Conservation (phyloP, 2,329 filamentous ascomycete genomes). For the Raffaelea ambrosiae region DNA sequence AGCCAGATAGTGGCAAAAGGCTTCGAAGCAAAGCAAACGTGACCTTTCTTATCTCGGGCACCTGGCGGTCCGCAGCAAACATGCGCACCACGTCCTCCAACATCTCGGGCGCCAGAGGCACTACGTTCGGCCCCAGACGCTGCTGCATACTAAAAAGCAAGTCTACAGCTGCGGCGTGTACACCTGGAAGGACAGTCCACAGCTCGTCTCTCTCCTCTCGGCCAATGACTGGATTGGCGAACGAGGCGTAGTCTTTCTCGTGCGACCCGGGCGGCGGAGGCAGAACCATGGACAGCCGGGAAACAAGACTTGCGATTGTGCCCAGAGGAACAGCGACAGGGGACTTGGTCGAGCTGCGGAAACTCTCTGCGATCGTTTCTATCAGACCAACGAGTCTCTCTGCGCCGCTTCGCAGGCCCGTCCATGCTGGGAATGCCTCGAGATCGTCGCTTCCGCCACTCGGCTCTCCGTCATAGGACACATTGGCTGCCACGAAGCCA, state of each 20-base stretch:
- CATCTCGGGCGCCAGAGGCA: constrained; percentile 53
- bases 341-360: constrained; percentile 56
- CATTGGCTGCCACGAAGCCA: constrained; percentile 31
- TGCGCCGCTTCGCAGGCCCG: constrained; percentile 63
- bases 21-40: constrained; percentile 51
- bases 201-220: constrained; percentile 77
- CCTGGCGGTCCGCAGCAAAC: constrained; percentile 49
- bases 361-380: constrained; percentile 52
- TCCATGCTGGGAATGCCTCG: constrained; percentile 60
- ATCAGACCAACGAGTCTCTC: constrained; percentile 62
- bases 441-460: constrained; percentile 30
- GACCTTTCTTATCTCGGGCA: constrained; percentile 46
- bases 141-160: constrained; percentile 49
- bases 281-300: constrained; percentile 60
- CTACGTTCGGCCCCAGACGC: constrained; percentile 48
- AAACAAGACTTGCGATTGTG: constrained; percentile 58
- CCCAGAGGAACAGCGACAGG: constrained; percentile 61
- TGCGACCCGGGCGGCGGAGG: constrained; percentile 32
- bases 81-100: constrained; percentile 66
- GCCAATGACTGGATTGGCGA: constrained; percentile 63
- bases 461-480: constrained; percentile 38
- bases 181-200: constrained; percentile 61
- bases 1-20: constrained; percentile 54
- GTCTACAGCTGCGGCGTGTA: constrained; percentile 64
- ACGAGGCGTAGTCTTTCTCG: constrained; percentile 39